Conservation (phyloP, 805 yeast species). For the Dipodascus albidus region DNA sequence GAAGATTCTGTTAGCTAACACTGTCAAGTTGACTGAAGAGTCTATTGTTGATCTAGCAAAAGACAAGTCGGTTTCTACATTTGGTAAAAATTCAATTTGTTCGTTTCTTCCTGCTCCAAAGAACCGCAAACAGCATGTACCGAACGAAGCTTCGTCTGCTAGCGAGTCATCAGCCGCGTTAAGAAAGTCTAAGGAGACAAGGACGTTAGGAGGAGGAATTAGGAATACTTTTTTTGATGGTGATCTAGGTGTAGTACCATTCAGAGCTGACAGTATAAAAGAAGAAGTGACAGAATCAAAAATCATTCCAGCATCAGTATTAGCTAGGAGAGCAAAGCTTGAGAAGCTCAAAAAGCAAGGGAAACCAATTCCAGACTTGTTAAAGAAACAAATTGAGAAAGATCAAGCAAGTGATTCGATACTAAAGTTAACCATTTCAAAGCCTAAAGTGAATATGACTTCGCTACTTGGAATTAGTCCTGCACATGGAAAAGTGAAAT, state of each 20-base stretch:
- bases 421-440: no score
- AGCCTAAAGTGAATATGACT: neutral
- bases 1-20: neutral
- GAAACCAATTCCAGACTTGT: neutral
- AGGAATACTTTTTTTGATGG: slow-evolving; percentile 14
- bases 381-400: neutral
- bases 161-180: neutral
- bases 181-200: slow-evolving; percentile 4
- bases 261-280: neutral
- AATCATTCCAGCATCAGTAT: slow-evolving; percentile 15
- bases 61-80: neutral
- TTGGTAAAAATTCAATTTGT: slow-evolving; percentile 2
- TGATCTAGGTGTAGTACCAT: slow-evolving; percentile 8
- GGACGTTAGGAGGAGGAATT: slow-evolving; percentile 14
- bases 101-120: slow-evolving; percentile 10
- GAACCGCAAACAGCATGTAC: slow-evolving; percentile 5
- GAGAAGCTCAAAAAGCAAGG: slow-evolving; percentile 5
- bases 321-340: slow-evolving; percentile 14
- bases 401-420: neutral
- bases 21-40: neutral
- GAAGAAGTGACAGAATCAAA: neutral
- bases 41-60: neutral
- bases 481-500: neutral
- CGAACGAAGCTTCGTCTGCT: neutral
- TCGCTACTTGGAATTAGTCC: neutral